Conservation (phyloP, 2,329 filamentous ascomycete species). For the Byssothecium circinans region DNA sequence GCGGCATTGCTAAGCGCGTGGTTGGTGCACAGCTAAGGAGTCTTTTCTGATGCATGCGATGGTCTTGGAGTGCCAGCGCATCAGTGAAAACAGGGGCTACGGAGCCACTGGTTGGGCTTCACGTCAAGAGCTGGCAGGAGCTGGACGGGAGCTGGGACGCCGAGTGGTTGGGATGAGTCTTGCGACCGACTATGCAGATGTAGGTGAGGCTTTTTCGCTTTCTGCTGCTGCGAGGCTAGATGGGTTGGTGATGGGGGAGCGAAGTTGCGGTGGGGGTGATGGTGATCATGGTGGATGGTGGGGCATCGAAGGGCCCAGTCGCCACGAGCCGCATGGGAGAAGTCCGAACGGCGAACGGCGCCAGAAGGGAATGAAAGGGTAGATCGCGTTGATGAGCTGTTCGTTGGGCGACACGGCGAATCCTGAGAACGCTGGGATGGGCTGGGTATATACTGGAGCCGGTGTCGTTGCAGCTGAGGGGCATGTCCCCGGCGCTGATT, state of each 20-base stretch:
- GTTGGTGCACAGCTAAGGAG: neutral
- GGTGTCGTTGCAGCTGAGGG: no score
- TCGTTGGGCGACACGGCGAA: neutral
- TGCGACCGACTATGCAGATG: no score
- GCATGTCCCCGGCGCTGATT: slow-evolving; percentile 1
- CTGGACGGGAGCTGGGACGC: slow-evolving; percentile 16
- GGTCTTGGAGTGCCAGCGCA: slow-evolving; percentile 35
- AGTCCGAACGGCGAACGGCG: no score
- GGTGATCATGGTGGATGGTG: no score
- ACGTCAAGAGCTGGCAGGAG: slow-evolving; percentile 15
- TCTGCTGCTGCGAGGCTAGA: neutral
- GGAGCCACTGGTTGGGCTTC: slow-evolving; percentile 24
- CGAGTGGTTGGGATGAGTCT: slow-evolving; percentile 11
- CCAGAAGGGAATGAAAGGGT: neutral
- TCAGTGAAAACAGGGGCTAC: slow-evolving; percentile 19
- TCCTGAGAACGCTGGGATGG: neutral
- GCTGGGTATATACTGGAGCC: no score
- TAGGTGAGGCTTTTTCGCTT: no score
- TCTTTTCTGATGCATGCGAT: slow-evolving; percentile 24
- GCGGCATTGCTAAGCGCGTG: neutral
- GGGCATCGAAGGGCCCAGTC: no score
- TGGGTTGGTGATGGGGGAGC: slow-evolving; percentile 7
- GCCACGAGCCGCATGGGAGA: neutral
- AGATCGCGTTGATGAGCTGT: neutral
- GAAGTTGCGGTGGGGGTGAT: neutral